Percentiles rank a stretch among this genome's conserved stretches.
Conservation (phyloP, 108 stramenopile genomes). For the Nitzschia sp. region DNA sequence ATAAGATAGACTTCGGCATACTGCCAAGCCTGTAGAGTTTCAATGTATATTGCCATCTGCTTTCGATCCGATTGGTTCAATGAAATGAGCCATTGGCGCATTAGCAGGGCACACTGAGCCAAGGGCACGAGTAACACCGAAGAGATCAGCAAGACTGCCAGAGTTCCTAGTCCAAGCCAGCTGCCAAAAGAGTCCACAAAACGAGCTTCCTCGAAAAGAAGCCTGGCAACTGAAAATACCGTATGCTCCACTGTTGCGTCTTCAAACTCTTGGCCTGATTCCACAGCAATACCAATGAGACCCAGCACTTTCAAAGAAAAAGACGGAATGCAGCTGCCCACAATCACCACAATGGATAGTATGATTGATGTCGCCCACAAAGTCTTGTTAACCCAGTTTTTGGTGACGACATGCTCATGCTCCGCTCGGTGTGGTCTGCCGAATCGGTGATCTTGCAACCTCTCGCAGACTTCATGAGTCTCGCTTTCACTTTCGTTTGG, state of each 20-base stretch:
- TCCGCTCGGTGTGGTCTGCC: conserved; percentile 44
- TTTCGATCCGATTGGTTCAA: conserved; percentile 18
- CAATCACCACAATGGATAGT: conserved; percentile 45
- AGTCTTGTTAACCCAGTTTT: conserved; percentile 40
- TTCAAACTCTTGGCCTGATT: conserved; percentile 66
- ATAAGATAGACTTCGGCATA: conserved; percentile 82
- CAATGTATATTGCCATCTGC: conserved; percentile 41
- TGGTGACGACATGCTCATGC: conserved; percentile 33
- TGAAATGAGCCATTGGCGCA: conserved; percentile 58
- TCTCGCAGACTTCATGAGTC: background rate
- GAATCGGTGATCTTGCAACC: conserved; percentile 30
- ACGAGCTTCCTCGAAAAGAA: conserved; percentile 73
- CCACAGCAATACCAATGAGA: conserved; percentile 69
- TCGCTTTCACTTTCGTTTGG: background rate
- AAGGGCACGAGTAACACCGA: conserved; percentile 76
- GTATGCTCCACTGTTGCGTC: conserved; percentile 57
- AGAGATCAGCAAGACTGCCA: conserved; percentile 58
- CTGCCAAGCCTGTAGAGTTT: conserved; percentile 76
- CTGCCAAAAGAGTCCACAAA: conserved; percentile 50
- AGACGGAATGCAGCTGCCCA: conserved; percentile 56
- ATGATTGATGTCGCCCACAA: conserved; percentile 27
- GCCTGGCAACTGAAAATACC: conserved; percentile 49
- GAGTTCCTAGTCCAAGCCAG: conserved; percentile 61
- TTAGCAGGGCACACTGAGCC: conserved; percentile 42
- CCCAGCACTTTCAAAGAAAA: conserved; percentile 71